phyloP scores from a whole-genome alignment of 306 rosid species.

The Ziziphus jujuba region DNA sequence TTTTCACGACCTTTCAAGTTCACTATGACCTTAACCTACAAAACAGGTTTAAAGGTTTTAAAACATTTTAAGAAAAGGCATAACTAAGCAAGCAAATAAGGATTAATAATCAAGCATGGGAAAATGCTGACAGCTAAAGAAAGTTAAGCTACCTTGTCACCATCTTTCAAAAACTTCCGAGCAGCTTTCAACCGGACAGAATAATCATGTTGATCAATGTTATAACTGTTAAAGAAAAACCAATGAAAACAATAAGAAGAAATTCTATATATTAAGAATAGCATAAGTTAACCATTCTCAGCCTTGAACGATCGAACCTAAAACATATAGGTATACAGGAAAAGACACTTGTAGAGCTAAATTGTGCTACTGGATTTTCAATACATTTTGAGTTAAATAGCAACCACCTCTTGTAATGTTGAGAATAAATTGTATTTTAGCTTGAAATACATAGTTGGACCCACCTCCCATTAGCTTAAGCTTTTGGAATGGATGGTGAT shows the following conservation, averaged over 20 bases:
- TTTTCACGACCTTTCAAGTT: conserved; percentile 97
- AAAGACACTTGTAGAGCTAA: too few relatives aligned
- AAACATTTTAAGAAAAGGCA: neutral
- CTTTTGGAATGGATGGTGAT: too few relatives aligned
- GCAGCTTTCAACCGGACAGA: conserved; percentile 98
- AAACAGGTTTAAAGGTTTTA: conserved; percentile 30
- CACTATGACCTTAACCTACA: conserved; percentile 92
- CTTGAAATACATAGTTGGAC: too few relatives aligned
- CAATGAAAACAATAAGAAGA: conserved; percentile 4
- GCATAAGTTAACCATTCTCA: neutral
- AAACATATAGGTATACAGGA: too few relatives aligned
- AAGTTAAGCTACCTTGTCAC: conserved; percentile 75
- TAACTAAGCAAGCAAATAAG: conserved; percentile 9
- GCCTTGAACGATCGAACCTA: too few relatives aligned
- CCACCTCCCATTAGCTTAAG: too few relatives aligned
- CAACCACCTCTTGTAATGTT: too few relatives aligned
- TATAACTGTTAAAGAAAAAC: conserved; percentile 59
- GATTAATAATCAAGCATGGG: neutral
- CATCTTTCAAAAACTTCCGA: conserved; percentile 80
- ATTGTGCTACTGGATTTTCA: too few relatives aligned
- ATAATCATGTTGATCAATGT: conserved; percentile 96
- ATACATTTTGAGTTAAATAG: too few relatives aligned
- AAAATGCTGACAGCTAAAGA: conserved; percentile 6
- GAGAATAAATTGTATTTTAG: too few relatives aligned
- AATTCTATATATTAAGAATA: neutral